A percentile compares a stretch with the other conserved stretches of the same genome.
These are phyloP conservation scores for Stylosanthes scabra DNA, from an alignment of 331 rosid species.

Conservation along the genomic window DNA sequence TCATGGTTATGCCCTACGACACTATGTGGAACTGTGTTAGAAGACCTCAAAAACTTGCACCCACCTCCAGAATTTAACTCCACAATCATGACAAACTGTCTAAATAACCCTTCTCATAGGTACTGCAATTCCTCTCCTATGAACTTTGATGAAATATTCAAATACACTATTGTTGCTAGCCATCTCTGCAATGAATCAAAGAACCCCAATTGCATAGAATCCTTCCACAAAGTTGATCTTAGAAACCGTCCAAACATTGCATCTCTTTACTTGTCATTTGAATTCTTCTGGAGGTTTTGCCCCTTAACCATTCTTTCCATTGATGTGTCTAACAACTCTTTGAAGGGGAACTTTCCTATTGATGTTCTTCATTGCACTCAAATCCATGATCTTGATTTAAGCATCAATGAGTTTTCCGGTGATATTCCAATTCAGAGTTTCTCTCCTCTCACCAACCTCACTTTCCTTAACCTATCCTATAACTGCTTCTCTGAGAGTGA, in stretches of 20 bases:
- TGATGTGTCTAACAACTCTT: slow-evolving; percentile 63
- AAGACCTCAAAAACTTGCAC: slow-evolving; percentile 65
- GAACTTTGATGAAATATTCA: slow-evolving; percentile 69
- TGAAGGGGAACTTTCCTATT: slow-evolving; percentile 61
- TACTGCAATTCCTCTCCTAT: slow-evolving; percentile 62
- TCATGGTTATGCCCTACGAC: slow-evolving; percentile 30
- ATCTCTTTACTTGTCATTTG: slow-evolving; percentile 68
- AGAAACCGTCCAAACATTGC: slow-evolving; percentile 57
- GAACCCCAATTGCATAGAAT: slow-evolving; percentile 66
- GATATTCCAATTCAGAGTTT: slow-evolving; percentile 60
- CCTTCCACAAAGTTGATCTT: slow-evolving; percentile 75
- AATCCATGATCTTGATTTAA: slow-evolving; percentile 65
- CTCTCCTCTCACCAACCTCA: slow-evolving; percentile 56
- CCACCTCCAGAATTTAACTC: slow-evolving; percentile 71
- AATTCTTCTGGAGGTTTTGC: slow-evolving; percentile 80
- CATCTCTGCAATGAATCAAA: slow-evolving; percentile 78
- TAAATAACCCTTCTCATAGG: slow-evolving; percentile 66
- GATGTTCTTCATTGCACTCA: slow-evolving; percentile 66
- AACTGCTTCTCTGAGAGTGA: slow-evolving; percentile 61
- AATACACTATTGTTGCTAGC: slow-evolving; percentile 70
- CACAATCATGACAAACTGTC: slow-evolving; percentile 62
- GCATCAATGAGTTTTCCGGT: slow-evolving; percentile 60
- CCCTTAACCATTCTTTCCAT: slow-evolving; percentile 60
- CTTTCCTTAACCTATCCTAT: slow-evolving; percentile 64
- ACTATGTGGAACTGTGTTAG: slow-evolving; percentile 57